Conservation (phyloP, 1,284 basidiomycete genomes). For the Fomitopsis schrenkii region DNA sequence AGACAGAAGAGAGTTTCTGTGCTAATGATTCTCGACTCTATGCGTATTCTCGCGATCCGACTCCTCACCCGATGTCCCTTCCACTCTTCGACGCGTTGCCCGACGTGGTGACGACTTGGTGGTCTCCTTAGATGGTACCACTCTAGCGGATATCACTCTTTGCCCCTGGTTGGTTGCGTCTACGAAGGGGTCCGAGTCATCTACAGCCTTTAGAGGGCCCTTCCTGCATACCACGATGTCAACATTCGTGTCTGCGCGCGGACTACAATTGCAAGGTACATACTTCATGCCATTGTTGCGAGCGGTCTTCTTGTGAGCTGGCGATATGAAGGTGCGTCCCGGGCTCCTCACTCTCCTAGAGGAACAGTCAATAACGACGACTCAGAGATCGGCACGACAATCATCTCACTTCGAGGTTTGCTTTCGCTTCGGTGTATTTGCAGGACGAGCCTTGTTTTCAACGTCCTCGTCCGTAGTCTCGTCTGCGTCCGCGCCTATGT, state of each 20-base stretch:
- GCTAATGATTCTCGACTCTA: neutral
- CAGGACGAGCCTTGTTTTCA: neutral
- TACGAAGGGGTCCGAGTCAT: neutral
- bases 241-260: neutral
- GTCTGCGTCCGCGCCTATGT: neutral
- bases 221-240: neutral
- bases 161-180: neutral
- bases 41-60: neutral
- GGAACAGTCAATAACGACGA: too few relatives aligned
- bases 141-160: neutral
- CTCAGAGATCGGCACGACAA: neutral
- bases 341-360: neutral
- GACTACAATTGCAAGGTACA: neutral
- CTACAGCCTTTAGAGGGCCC: neutral
- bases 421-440: neutral
- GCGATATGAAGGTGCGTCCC: neutral
- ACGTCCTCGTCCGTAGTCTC: neutral
- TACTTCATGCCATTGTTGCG: neutral
- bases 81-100: neutral
- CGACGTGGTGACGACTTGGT: neutral
- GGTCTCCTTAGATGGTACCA: neutral
- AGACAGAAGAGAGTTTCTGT: too few relatives aligned
- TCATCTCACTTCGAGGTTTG: neutral
- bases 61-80: neutral
- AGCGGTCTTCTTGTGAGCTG: neutral